Evolutionary conservation across 345 rosid genomes (phyloP).

Genomic region (Noccaea bulbosa): DNA sequence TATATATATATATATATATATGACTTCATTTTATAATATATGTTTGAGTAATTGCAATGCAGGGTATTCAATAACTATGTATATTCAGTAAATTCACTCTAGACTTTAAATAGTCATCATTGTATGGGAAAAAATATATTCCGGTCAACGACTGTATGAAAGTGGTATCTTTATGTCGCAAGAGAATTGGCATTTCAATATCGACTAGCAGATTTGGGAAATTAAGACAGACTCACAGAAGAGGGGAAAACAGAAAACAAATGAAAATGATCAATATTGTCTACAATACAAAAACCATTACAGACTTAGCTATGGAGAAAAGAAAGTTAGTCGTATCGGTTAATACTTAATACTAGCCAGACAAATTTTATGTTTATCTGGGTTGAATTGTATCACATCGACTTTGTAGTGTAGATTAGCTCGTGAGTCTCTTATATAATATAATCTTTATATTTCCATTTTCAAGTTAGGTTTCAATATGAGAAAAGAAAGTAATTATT

Average conservation of each 20-base stretch:
- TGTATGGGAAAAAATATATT: background rate
- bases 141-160: constrained; percentile 3
- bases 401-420: no score
- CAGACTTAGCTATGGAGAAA: no score
- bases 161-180: constrained; percentile 24
- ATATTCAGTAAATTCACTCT: no score
- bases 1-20: constrained; percentile 14
- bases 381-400: no score
- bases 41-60: no score
- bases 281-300: background rate
- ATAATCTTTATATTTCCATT: no score
- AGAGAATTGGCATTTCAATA: background rate
- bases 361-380: no score
- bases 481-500: background rate
- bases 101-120: background rate
- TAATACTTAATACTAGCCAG: no score
- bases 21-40: constrained; percentile 5
- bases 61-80: no score
- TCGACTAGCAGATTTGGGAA: background rate
- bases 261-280: background rate
- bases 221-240: background rate
- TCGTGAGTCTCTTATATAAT: no score
- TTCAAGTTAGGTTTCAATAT: no score
- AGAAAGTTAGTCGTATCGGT: no score
- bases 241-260: background rate